Conservation (phyloP, 441 rosid species). For the Populus hybrid region DNA sequence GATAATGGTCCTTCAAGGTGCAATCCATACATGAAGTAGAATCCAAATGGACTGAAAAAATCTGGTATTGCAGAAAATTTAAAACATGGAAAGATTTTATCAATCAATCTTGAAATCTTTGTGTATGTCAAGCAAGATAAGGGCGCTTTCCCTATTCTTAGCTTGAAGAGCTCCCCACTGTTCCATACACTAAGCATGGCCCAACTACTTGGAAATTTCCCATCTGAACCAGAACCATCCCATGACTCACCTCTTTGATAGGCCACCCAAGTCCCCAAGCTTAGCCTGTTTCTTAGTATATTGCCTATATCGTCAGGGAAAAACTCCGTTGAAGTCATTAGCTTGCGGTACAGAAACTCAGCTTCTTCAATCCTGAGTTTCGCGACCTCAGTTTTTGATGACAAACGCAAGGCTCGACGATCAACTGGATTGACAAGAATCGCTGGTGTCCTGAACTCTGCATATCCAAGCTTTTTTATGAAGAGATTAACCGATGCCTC, state of each 20-base stretch:
- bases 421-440: constrained; percentile 68
- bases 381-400: constrained; percentile 34
- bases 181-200: constrained; percentile 90
- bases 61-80: constrained; percentile 52
- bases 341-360: constrained; percentile 43
- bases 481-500: constrained; percentile 61
- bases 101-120: constrained; percentile 40
- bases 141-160: constrained; percentile 58
- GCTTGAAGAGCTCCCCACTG: constrained; percentile 62
- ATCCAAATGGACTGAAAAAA: constrained; percentile 62
- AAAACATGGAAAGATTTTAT: constrained; percentile 46
- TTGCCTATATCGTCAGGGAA: constrained; percentile 61
- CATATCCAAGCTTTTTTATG: constrained; percentile 45
- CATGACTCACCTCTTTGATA: constrained; percentile 36
- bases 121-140: constrained; percentile 48
- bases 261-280: constrained; percentile 76
- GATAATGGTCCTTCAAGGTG: constrained; percentile 54
- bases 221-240: constrained; percentile 18
- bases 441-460: constrained; percentile 51
- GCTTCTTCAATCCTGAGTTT: constrained; percentile 56
- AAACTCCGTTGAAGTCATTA: constrained; percentile 55
- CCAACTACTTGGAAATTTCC: constrained; percentile 43
- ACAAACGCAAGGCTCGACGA: constrained; percentile 20
- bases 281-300: constrained; percentile 54
- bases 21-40: constrained; percentile 71